phyloP scores from a whole-genome alignment of 768 basidiomycete species.

The Leccinellum rugosiceps region DNA sequence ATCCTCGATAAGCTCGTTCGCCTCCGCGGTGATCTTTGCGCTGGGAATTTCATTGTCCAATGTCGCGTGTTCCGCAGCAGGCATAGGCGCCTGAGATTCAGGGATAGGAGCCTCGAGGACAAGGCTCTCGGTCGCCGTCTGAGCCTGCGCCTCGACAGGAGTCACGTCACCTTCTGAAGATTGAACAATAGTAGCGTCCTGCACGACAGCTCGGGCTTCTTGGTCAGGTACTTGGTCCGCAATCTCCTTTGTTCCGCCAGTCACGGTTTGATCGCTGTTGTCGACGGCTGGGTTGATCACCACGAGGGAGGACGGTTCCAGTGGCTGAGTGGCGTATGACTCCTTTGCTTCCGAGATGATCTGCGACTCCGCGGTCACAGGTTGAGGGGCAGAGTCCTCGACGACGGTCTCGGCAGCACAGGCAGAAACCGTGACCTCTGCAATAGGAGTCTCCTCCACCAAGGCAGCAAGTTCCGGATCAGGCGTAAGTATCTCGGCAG shows the following conservation, averaged over 20 bases:
- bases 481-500: slow-evolving; percentile 12
- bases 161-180: background rate
- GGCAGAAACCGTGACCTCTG: slow-evolving; percentile 1
- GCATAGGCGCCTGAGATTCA: background rate
- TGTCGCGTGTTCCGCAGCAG: background rate
- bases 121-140: background rate
- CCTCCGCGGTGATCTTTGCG: background rate
- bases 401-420: background rate
- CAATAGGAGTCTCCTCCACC: slow-evolving; percentile 16
- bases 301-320: background rate
- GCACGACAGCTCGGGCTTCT: slow-evolving; percentile 1
- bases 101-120: background rate
- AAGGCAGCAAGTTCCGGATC: slow-evolving; percentile 9
- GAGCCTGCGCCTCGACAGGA: slow-evolving; percentile 5
- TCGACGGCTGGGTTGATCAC: background rate
- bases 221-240: slow-evolving; percentile 3
- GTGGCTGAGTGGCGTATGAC: background rate
- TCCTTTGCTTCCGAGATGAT: background rate
- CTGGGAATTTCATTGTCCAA: slow-evolving; percentile 8
- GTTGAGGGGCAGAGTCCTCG: background rate
- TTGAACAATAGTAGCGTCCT: background rate
- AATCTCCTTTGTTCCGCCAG: background rate
- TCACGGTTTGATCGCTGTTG: background rate
- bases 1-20: background rate
- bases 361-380: slow-evolving; percentile 7